These are phyloP conservation scores for Mycena maculata DNA, from an alignment of 768 basidiomycete genomes.

Conservation along the genomic window DNA sequence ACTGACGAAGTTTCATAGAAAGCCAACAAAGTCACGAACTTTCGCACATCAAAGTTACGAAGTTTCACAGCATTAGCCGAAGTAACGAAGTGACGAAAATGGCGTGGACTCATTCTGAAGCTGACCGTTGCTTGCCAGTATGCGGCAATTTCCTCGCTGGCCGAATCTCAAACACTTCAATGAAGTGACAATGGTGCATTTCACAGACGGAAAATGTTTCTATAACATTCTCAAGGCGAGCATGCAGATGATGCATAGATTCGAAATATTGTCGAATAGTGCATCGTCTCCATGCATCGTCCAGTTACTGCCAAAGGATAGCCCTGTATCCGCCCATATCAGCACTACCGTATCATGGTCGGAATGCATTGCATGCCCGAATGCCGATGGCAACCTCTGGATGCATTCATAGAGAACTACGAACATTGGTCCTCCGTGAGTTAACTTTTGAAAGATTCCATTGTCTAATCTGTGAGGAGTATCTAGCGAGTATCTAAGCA, in stretches of 20 bases:
- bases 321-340: conserved; percentile 41
- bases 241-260: no score
- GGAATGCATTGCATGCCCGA: conserved; percentile 43
- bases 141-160: conserved; percentile 44
- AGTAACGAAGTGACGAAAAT: no score
- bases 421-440: neutral
- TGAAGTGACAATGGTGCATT: conserved; percentile 40
- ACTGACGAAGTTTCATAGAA: no score
- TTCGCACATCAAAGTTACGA: no score
- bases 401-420: conserved; percentile 3
- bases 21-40: no score
- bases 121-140: conserved; percentile 30
- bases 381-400: conserved; percentile 32
- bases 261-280: no score
- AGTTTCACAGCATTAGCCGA: no score
- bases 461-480: no score
- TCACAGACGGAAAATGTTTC: conserved; percentile 44
- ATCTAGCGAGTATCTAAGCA: neutral
- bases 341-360: conserved; percentile 38
- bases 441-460: no score
- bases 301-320: conserved; percentile 40
- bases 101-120: neutral
- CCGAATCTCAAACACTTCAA: conserved; percentile 45
- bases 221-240: conserved; percentile 45
- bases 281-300: conserved; percentile 43